Base-by-base conservation (phyloP, 2,329 filamentous ascomycete species). In the Cadophora sp. region DNA sequence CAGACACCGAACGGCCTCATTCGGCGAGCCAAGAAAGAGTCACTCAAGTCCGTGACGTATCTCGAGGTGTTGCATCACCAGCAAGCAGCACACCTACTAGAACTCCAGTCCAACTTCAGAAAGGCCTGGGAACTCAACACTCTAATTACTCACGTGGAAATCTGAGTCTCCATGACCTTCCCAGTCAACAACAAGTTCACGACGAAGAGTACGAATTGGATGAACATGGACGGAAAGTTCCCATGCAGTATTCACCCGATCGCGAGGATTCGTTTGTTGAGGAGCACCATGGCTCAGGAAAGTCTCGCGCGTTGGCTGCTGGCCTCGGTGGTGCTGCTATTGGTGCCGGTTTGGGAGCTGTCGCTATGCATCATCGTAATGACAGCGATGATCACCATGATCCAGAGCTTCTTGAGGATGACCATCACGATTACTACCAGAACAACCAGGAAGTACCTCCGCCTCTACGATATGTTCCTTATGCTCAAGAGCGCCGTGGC, bases 1-100 rank as follows among this genome's bases (percentile, higher is more conserved):
- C 92, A 36, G 89, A 91, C 33, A 92, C 92, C 0, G 92, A 93
- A 70, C 83, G 89, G 61, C 90, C 92, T 18, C 84, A 86, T 56
- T 92, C 91, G 20, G 88, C 89, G 24, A 90, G 84, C 74, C 89
- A 85, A 73, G 86, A 86, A 79, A 79, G 62, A 36, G 53, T 68
- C 74, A 85, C 83, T 1, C 88, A 89, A 14, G 79, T 90, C 56
- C 85, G 85, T 47, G 87, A 93, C 70, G 84, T 92, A n/a, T 77
- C 85, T 41, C 85, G 88, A 66, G 88, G 86, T 5, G 79, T 86
- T 30, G 78, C 80, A 27, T 92, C 91, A 3, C 84, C 87, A 18
- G 81, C 83, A 9, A 87, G 90, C 3, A 85, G 83, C 53, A 85
- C 87, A 0, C 87, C 89, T 0, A 91, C 89, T 0, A 86, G 89